A percentile compares a stretch with the other conserved stretches of the same genome.
Conservation (phyloP, 306 rosid species). For the Trifolium fragiferum region DNA sequence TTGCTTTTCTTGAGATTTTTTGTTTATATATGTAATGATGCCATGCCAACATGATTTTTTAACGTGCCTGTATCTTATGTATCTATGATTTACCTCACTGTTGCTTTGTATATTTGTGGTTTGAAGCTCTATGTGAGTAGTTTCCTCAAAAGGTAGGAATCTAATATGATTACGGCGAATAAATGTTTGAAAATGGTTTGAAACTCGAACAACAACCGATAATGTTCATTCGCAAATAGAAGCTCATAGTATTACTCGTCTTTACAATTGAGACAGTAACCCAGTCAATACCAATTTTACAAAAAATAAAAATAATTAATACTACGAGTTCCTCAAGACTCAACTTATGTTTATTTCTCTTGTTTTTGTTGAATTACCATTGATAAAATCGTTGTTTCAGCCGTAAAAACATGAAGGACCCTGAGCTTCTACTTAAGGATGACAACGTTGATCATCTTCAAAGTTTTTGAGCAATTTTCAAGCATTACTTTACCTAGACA, state of each 20-base stretch:
- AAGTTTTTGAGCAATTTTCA: neutral
- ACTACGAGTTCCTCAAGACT: neutral
- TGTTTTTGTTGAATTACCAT: too few relatives aligned
- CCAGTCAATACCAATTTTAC: neutral
- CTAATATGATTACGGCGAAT: too few relatives aligned
- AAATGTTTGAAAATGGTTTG: neutral
- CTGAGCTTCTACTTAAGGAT: neutral
- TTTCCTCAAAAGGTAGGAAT: too few relatives aligned
- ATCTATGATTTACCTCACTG: neutral
- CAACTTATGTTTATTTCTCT: too few relatives aligned
- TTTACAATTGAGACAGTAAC: neutral
- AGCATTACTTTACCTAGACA: neutral
- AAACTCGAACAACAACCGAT: neutral
- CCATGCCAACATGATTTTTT: too few relatives aligned
- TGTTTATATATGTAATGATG: too few relatives aligned
- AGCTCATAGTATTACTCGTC: too few relatives aligned
- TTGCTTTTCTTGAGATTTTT: neutral
- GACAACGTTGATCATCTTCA: neutral
- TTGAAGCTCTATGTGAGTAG: too few relatives aligned
- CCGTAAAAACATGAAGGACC: neutral
- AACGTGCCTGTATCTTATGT: neutral
- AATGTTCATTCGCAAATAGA: neutral
- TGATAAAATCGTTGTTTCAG: neutral
- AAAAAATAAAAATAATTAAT: neutral
- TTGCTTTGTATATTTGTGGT: too few relatives aligned